Conservation (phyloP, 192 early-diverging fungal genomes). For the Rhizophagus prolifer region DNA sequence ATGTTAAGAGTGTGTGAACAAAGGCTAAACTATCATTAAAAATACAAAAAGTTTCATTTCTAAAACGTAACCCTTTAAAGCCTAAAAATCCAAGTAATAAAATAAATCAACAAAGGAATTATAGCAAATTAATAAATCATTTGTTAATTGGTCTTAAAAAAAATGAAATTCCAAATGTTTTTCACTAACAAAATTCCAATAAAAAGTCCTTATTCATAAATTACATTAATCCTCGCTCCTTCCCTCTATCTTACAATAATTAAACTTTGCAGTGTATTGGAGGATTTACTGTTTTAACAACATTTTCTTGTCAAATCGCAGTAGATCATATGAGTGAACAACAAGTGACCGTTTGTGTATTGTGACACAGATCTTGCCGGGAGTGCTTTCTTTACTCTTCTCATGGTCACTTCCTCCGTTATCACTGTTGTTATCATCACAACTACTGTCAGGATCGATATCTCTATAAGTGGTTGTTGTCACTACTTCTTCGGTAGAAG, state of each 20-base stretch:
- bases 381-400: neutral
- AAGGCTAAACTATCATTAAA: no score
- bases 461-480: conserved; percentile 6
- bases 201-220: neutral
- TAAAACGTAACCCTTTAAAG: no score
- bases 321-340: conserved; percentile 28
- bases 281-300: conserved; percentile 3
- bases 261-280: neutral
- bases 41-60: no score
- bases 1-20: no score
- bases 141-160: no score
- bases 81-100: no score
- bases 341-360: conserved; percentile 14
- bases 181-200: neutral
- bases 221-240: neutral
- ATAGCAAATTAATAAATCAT: no score
- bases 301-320: conserved; percentile 18
- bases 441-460: neutral
- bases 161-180: neutral
- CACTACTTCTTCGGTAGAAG: neutral
- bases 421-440: neutral
- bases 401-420: neutral
- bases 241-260: neutral
- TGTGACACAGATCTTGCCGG: conserved; percentile 5
- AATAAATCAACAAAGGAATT: no score